Base-by-base conservation (phyloP, 371 early-diverging fungal genomes). In the Massospora cicadina region DNA sequence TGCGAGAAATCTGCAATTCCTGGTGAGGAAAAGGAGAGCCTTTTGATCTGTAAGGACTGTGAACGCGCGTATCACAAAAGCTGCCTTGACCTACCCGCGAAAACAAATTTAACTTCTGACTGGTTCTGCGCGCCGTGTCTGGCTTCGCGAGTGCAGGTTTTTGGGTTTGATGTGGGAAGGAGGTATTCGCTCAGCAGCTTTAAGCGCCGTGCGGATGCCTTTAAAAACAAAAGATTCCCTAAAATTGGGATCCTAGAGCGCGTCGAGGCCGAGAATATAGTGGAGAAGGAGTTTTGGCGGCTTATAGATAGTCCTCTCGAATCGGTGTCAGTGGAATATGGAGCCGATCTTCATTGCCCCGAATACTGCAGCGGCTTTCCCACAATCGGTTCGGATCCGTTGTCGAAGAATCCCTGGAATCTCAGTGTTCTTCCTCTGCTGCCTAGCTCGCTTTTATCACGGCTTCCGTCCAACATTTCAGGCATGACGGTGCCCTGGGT, bases 401-500 rank as follows among this genome's bases (percentile, higher is more conserved):
- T 88, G 64, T 69, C 85, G 12, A 70, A 68, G 27, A 79, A 84
- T 67, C 84, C 85, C 2, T 93, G 92, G 89, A 95, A 95, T 69
- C 75, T 97, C 21, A 91, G 87, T 68, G 85, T 87, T 68, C 79
- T 97, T 55, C 87, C 97, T 0, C 77, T 81, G 28, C 77, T 86
- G 17, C 80, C 82, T 2, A 79, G 79, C 13, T 93, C 93, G 0
- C 77, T 97, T 29, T 88, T 97, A 65, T 79, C 82, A n/a, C 79
- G 90, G 69, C 86, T 95, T 70, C 81, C 84, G 55, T 80, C 85
- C 32, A 78, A 79, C 63, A 91, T 95, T 27, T 83, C 87, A 28
- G 96, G 96, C 2, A 92, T 95, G 90, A 94, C 89, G 86, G 80
- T 88, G 0, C 98, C 98, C 23, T 97, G 96, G 96, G 73, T 97